Evolutionary conservation across 1,284 basidiomycete genomes (phyloP), one percentile per base, ranked within the genome.

Genomic region (Marasmius fiardii): DNA sequence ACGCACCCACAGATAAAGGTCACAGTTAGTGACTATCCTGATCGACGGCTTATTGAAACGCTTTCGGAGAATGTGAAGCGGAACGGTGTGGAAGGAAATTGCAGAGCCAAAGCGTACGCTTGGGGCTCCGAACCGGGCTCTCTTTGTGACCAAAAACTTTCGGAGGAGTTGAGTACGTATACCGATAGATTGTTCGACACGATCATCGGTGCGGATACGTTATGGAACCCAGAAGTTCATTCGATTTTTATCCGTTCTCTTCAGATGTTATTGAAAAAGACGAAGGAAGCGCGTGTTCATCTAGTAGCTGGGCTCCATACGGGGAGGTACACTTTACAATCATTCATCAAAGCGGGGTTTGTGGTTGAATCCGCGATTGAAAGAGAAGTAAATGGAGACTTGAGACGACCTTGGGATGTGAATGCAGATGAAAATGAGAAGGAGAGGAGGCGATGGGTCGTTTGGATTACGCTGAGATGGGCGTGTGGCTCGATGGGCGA

Each of bases 221-320:
- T 91, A 1, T 90, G 88, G 89, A 87, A 90, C 62, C 67, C 84
- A 2, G 80, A 82, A 23, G 60, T 77, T 4, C 88, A 90, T 61
- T 57, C 51, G 0, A 60, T 74, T 8, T 82, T 90, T 53, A 68
- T 87, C 31, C 64, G 76, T 4, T 79, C 83, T 2, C 69, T 90
- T 6, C 67, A 68, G 43, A 54, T 61, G 58, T 78, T 79, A 16
- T 72, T 90, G 34, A 72, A 69, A 51, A 76, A 67, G 51, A 65
- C 70, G 8, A 45, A 67, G 0, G 59, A 70, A 26, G 72, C 87
- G 26, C 78, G 85, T 4, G 64, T 82, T 51, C 77, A 87, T 61
- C 67, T 90, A 18, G 76, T 90, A 11, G 85, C 85, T 0, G 88
- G 88, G 0, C 62, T 90, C 41, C 88, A 91, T 62, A 90, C 88